Conservation (phyloP, 2,329 filamentous ascomycete genomes). For the Arthroderma sp. region DNA sequence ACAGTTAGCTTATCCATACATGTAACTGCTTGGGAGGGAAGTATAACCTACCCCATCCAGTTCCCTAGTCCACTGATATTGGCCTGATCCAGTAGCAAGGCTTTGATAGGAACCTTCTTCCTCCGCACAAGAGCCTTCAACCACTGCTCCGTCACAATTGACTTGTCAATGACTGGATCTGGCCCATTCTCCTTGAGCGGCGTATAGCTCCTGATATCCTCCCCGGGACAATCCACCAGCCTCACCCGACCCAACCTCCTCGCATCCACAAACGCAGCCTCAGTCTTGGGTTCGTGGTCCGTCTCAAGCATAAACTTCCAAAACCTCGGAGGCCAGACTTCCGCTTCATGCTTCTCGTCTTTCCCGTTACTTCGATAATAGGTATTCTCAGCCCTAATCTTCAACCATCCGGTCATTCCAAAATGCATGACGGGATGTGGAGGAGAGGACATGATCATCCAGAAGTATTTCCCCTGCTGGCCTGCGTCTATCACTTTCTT, state of each 20-base stretch:
- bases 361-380: slow-evolving; percentile 60
- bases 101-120: slow-evolving; percentile 80
- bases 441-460: slow-evolving; percentile 63
- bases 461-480: slow-evolving; percentile 96
- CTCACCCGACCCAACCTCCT: slow-evolving; percentile 68
- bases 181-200: slow-evolving; percentile 88
- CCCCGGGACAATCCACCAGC: slow-evolving; percentile 66
- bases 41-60: slow-evolving; percentile 60
- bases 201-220: slow-evolving; percentile 60
- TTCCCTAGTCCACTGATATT: slow-evolving; percentile 90
- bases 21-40: not conserved
- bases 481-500: slow-evolving; percentile 61
- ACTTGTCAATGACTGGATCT: slow-evolving; percentile 74
- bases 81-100: slow-evolving; percentile 73
- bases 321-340: slow-evolving; percentile 75
- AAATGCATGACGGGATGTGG: slow-evolving; percentile 87
- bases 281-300: slow-evolving; percentile 47
- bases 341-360: slow-evolving; percentile 45
- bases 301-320: slow-evolving; percentile 75
- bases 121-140: slow-evolving; percentile 56
- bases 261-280: slow-evolving; percentile 71
- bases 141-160: slow-evolving; percentile 65
- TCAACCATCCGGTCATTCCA: slow-evolving; percentile 71
- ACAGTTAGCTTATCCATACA: not conserved
- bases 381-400: slow-evolving; percentile 65